Base-by-base conservation (phyloP, 768 basidiomycete species). In the Suillus subaureus region DNA sequence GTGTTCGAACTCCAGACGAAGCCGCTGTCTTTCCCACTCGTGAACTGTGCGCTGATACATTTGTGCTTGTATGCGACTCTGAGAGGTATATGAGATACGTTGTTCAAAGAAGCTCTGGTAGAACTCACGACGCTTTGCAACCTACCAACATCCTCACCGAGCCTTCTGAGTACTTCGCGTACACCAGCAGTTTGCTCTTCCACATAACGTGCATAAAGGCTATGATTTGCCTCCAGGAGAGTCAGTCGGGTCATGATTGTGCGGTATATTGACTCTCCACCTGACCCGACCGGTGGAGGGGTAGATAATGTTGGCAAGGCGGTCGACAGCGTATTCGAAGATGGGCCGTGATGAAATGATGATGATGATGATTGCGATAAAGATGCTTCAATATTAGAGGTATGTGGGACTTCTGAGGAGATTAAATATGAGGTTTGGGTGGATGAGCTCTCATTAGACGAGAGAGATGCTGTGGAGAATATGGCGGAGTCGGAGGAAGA, bases 171-270 rank as follows among this genome's bases (percentile, higher is more conserved):
- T 57, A 93, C 84, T 42, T 91, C 90, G 6, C 93, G 81, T 23
- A 97, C 85, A 37, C 87, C 86, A 16, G 83, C 76, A 0, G 89
- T 91, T 72, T 99, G 97, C 72, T 96, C 94, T 70, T 96, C 95
- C 15, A 97, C 89, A 73, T 97, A 99, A 21, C 88, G 78, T 26
- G 89, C 85, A 52, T 93, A 90, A 4, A 98, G 82, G 0, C 93
- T 93, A 57, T 95, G 91, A 70, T 96, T 97, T 11, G 85, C 85
- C 76, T 99, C 96, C 16, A 99, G 84, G 7, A 87, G 86, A 3
- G 87, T 86, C 13, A 99, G 83, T 8, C 96, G 89, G 70, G 97
- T 97, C 88, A 96, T 96, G 70, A 99, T 99, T 15, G 91, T 93
- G 9, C 95, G 90, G 71, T 97, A 99, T 69, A 99, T 96, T 2